Percentiles rank a stretch among this genome's conserved stretches.
These are phyloP conservation scores for Fusarium kyushuense DNA, from an alignment of 2,329 filamentous ascomycete species.

Conservation along the genomic window DNA sequence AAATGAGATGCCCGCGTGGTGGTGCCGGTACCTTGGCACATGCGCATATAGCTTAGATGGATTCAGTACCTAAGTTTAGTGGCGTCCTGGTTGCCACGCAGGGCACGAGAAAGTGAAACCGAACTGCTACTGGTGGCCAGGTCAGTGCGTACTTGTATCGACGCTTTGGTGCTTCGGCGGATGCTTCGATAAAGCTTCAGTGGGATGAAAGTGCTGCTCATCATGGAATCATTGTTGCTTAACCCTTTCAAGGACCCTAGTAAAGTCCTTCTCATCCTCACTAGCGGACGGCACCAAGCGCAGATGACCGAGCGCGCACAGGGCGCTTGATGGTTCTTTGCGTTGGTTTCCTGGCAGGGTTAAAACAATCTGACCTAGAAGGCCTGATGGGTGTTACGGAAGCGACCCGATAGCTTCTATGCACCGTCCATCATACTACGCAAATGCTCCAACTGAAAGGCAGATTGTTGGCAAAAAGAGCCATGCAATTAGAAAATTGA, in stretches of 20 bases:
- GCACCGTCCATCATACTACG: slow-evolving; percentile 18
- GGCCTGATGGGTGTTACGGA: slow-evolving; percentile 26
- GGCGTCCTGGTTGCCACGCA: slow-evolving; percentile 35
- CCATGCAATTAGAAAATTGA: slow-evolving; percentile 17
- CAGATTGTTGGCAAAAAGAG: slow-evolving; percentile 1
- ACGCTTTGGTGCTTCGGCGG: slow-evolving; percentile 38
- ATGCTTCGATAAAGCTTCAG: slow-evolving; percentile 45
- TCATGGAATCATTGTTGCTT: slow-evolving; percentile 34
- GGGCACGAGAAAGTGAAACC: slow-evolving; percentile 34
- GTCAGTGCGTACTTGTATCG: slow-evolving; percentile 39
- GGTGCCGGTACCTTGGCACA: slow-evolving; percentile 38
- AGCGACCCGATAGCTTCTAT: slow-evolving; percentile 39
- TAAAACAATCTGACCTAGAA: slow-evolving; percentile 15
- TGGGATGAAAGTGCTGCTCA: slow-evolving; percentile 31
- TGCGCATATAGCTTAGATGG: slow-evolving; percentile 21
- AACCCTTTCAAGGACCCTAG: slow-evolving; percentile 37
- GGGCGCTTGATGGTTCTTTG: slow-evolving; percentile 39
- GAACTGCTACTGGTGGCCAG: slow-evolving; percentile 33
- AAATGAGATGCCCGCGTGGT: slow-evolving; percentile 20
- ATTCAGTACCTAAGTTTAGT: slow-evolving; percentile 24
- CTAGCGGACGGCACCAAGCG: slow-evolving; percentile 47
- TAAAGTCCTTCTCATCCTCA: slow-evolving; percentile 31
- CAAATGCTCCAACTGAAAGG: slow-evolving; percentile 10
- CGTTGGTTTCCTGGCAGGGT: slow-evolving; percentile 17
- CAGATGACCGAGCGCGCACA: slow-evolving; percentile 50